Evolutionary conservation across 2,329 filamentous ascomycete genomes (phyloP).

Genomic region (Beauveria sp.): DNA sequence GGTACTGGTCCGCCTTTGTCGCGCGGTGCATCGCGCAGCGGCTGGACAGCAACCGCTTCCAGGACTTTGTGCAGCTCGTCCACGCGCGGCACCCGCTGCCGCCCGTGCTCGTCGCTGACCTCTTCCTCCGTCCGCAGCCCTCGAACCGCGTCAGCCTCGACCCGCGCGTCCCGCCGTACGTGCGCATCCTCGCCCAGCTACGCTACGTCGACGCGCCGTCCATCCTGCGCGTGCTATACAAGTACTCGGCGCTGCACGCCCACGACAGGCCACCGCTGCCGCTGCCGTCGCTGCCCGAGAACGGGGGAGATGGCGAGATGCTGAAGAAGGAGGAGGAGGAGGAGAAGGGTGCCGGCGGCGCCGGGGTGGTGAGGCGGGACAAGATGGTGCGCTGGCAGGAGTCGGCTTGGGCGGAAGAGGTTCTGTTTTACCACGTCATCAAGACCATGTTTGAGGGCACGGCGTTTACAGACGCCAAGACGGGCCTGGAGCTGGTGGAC

Average conservation of each 20-base stretch:
- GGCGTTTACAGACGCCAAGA: slow-evolving; percentile 37
- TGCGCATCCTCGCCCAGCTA: slow-evolving; percentile 46
- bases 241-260: slow-evolving; percentile 46
- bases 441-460: slow-evolving; percentile 65
- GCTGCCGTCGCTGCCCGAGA: no score
- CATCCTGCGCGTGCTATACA: slow-evolving; percentile 47
- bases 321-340: slow-evolving; percentile 15
- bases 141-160: slow-evolving; percentile 45
- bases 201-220: slow-evolving; percentile 46
- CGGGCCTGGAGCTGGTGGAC: slow-evolving; percentile 43
- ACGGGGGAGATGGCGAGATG: slow-evolving; percentile 14
- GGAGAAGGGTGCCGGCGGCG: slow-evolving; percentile 3
- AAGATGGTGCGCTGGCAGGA: slow-evolving; percentile 40
- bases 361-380: slow-evolving; percentile 12
- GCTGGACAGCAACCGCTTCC: slow-evolving; percentile 47
- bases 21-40: slow-evolving; percentile 41
- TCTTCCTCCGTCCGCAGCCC: slow-evolving; percentile 49
- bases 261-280: slow-evolving; percentile 10
- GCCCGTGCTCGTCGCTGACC: slow-evolving; percentile 43
- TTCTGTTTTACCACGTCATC: slow-evolving; percentile 86
- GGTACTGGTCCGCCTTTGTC: slow-evolving; percentile 46
- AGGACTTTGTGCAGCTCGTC: slow-evolving; percentile 41
- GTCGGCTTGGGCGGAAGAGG: slow-evolving; percentile 67
- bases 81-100: slow-evolving; percentile 44
- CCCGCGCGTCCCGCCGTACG: slow-evolving; percentile 50